These are phyloP conservation scores for Alternaria burnsii DNA, from an alignment of 2,329 filamentous ascomycete species.

Conservation along the genomic window DNA sequence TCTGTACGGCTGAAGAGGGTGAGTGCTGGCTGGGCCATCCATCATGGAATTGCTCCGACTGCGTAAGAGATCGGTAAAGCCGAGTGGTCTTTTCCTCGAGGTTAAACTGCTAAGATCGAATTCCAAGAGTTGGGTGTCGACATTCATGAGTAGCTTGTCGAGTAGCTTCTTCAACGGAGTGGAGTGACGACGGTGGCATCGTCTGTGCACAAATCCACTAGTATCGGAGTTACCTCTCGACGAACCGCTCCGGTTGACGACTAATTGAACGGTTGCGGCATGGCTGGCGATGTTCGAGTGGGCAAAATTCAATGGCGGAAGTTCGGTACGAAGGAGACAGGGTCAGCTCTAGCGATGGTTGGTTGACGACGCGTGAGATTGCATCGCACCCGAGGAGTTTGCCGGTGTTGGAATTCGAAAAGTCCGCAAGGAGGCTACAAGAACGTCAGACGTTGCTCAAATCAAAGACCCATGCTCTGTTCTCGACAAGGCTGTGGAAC, in stretches of 20 bases:
- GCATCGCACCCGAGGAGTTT: background rate
- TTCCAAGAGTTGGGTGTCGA: background rate
- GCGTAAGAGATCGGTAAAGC: background rate
- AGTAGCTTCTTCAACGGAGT: background rate
- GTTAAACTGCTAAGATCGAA: background rate
- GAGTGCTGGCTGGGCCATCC: background rate
- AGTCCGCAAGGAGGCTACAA: background rate
- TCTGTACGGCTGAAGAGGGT: background rate
- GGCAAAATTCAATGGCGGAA: background rate
- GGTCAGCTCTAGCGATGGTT: background rate
- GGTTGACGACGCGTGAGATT: background rate
- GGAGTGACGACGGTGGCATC: background rate
- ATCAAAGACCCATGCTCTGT: background rate
- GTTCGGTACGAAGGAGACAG: background rate
- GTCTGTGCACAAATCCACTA: background rate
- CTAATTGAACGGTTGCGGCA: background rate
- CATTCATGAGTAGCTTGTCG: background rate
- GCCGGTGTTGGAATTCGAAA: background rate
- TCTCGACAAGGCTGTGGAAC: background rate
- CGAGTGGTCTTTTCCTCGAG: background rate
- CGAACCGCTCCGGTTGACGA: too few species aligned
- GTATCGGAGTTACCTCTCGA: background rate
- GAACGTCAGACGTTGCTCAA: background rate
- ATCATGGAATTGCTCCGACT: background rate
- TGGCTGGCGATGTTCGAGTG: background rate